These are phyloP conservation scores for Tolypocladium sp. DNA, from an alignment of 2,329 filamentous ascomycete species.

Conservation along the genomic window DNA sequence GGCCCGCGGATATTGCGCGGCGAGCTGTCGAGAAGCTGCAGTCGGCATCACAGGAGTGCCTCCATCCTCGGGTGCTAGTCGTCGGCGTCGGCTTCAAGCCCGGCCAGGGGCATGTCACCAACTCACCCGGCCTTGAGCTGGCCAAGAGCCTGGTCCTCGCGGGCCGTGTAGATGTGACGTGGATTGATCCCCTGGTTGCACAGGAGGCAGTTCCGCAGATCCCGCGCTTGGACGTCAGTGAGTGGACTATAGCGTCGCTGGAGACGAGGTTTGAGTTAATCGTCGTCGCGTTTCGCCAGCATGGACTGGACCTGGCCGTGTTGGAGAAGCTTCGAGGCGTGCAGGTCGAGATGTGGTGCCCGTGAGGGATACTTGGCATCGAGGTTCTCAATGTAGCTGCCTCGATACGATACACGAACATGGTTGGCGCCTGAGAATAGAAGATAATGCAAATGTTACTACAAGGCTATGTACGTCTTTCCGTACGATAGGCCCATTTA, in stretches of 20 bases:
- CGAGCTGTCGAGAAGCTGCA: conserved; percentile 22
- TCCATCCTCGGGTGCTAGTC: conserved; percentile 26
- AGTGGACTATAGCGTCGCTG: conserved; percentile 28
- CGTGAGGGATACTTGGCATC: background rate
- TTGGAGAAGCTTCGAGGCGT: conserved; percentile 23
- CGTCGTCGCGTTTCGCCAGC: conserved; percentile 32
- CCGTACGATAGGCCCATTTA: background rate
- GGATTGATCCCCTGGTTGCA: conserved; percentile 33
- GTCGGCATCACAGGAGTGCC: background rate
- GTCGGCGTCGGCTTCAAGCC: conserved; percentile 42
- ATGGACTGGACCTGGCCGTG: conserved; percentile 29
- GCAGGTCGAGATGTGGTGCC: conserved; percentile 30
- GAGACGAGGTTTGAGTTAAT: conserved; percentile 30
- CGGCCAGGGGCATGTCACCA: conserved; percentile 36
- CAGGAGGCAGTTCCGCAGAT: conserved; percentile 32
- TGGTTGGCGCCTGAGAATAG: too few relatives aligned
- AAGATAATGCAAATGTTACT: too few relatives aligned
- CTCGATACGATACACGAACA: too few relatives aligned
- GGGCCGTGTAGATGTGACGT: conserved; percentile 29
- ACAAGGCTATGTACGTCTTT: background rate
- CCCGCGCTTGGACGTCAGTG: conserved; percentile 21
- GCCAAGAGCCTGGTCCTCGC: conserved; percentile 25
- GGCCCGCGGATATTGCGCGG: conserved; percentile 29
- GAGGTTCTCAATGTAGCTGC: too few relatives aligned
- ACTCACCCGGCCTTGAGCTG: conserved; percentile 36